Percentiles rank a stretch among this genome's conserved stretches.
phyloP scores from a whole-genome alignment of 306 rosid genomes.

The Trifolium dubium region DNA sequence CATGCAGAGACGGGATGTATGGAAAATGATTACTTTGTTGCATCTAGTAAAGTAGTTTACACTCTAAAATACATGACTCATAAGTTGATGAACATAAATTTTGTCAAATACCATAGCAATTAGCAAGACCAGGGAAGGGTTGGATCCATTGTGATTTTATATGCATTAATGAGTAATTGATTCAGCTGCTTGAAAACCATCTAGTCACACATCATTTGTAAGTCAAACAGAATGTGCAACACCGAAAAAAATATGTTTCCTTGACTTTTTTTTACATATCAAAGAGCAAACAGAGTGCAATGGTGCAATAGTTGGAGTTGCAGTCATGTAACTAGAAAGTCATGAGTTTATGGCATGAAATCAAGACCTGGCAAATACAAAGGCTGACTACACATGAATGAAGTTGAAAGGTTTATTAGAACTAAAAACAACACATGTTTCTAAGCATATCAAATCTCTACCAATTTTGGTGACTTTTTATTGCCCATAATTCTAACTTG shows the following conservation, averaged over 20 bases:
- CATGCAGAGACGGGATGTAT: no score
- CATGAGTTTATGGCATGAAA: not conserved
- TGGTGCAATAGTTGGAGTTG: slow-evolving; percentile 1
- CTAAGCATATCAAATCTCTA: slow-evolving; percentile 15
- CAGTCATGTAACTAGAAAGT: slow-evolving; percentile 1
- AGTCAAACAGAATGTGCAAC: slow-evolving; percentile 1
- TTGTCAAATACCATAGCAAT: no score
- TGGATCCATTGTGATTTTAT: no score
- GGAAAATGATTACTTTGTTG: no score
- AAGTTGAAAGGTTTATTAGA: not conserved
- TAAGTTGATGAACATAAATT: no score
- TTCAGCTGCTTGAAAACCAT: not conserved
- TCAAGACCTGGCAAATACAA: not conserved
- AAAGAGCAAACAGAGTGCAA: not conserved
- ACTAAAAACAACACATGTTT: not conserved
- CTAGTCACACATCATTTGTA: no score
- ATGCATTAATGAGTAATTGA: not conserved
- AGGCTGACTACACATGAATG: not conserved
- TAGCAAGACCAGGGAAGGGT: no score
- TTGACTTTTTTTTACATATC: slow-evolving; percentile 1
- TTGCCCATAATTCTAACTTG: slow-evolving; percentile 4
- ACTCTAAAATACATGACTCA: no score
- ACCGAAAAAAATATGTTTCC: not conserved
- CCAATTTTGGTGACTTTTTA: not conserved
- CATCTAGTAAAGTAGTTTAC: no score